Conservation (phyloP, 139 green algal genomes). For the Picochlorum sp. region DNA sequence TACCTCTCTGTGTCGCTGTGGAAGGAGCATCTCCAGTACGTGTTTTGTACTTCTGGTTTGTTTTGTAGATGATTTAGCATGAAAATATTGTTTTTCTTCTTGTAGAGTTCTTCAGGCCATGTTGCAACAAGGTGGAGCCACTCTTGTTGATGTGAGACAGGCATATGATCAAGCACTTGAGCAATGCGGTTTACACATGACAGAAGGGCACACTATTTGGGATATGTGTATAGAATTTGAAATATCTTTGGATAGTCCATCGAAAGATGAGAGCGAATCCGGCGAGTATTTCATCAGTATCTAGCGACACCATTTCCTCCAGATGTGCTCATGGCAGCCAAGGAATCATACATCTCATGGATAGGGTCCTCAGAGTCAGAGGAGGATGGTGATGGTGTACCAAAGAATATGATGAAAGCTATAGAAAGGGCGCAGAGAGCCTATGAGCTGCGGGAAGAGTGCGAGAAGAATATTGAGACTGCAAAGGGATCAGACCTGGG, state of each 20-base stretch:
- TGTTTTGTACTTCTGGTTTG: not conserved
- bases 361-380: slow-evolving; percentile 11
- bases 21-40: slow-evolving; percentile 49
- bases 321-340: slow-evolving; percentile 15
- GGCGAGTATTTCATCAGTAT: slow-evolving; percentile 52
- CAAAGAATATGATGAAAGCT: not conserved
- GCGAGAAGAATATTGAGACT: slow-evolving; percentile 44
- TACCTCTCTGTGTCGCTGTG: slow-evolving; percentile 71
- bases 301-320: slow-evolving; percentile 45
- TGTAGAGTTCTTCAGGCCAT: too few species aligned
- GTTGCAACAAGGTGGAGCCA: not conserved
- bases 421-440: slow-evolving; percentile 25
- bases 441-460: slow-evolving; percentile 32
- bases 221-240: slow-evolving; percentile 34
- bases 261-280: slow-evolving; percentile 44
- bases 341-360: slow-evolving; percentile 57
- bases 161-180: slow-evolving; percentile 51
- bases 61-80: not conserved
- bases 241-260: not conserved
- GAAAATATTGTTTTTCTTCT: not conserved
- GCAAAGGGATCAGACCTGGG: slow-evolving; percentile 6
- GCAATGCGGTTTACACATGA: slow-evolving; percentile 54
- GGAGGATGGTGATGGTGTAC: not conserved
- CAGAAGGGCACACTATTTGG: slow-evolving; percentile 44
- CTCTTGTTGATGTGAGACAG: slow-evolving; percentile 32